Conservation (phyloP, 2,329 filamentous ascomycete genomes). For the Didymella pinodella region DNA sequence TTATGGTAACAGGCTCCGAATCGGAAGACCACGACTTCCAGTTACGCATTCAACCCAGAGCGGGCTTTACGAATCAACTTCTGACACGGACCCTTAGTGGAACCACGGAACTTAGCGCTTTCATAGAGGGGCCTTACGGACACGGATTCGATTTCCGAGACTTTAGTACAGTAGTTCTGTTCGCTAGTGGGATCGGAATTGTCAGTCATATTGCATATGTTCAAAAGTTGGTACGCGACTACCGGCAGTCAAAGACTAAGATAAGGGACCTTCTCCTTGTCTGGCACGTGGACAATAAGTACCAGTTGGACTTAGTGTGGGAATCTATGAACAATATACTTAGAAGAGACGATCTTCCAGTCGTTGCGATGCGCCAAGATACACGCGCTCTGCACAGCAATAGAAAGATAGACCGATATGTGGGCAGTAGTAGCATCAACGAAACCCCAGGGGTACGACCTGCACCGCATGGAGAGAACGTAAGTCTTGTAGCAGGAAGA, state of each 20-base stretch:
- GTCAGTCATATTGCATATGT: constrained; percentile 23
- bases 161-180: not conserved
- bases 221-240: constrained; percentile 21
- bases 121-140: not conserved
- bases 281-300: constrained; percentile 20
- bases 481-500: not conserved
- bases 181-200: constrained; percentile 26
- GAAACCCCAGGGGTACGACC: not conserved
- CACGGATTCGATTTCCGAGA: not conserved
- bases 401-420: too few species aligned
- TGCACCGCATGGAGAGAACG: not conserved
- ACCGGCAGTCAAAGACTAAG: constrained; percentile 4
- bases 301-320: constrained; percentile 8
- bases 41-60: not conserved
- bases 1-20: not conserved
- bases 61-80: not conserved
- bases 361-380: too few species aligned
- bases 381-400: too few species aligned
- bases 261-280: constrained; percentile 25
- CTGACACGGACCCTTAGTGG: not conserved
- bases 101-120: not conserved
- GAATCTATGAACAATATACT: constrained; percentile 12
- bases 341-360: not conserved
- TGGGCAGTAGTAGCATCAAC: too few species aligned
- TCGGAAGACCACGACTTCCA: not conserved